Conservation (phyloP, 2,329 filamentous ascomycete genomes). For the Daldinia sp. region DNA sequence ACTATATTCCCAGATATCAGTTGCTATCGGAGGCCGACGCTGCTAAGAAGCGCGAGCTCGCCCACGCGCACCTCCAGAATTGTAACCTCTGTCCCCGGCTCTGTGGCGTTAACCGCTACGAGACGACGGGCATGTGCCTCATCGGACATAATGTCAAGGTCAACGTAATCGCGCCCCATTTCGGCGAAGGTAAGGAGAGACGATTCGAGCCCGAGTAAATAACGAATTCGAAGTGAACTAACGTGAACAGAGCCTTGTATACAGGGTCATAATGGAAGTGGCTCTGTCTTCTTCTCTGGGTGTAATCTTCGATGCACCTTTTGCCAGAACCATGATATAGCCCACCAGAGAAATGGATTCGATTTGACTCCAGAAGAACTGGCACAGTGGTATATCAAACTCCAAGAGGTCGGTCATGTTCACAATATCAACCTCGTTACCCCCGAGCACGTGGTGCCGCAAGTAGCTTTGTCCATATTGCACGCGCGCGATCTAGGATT, state of each 20-base stretch:
- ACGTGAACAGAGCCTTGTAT: conserved; percentile 75
- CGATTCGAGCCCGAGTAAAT: not conserved
- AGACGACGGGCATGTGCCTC: conserved; percentile 81
- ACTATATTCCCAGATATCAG: conserved; percentile 80
- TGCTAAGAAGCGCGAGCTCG: conserved; percentile 77
- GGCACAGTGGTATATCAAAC: conserved; percentile 84
- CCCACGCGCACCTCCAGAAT: conserved; percentile 79
- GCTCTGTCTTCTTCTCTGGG: conserved; percentile 84
- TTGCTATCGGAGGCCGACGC: conserved; percentile 75
- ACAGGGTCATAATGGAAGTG: conserved; percentile 83
- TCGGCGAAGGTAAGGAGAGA: conserved; percentile 73
- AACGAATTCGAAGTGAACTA: not conserved
- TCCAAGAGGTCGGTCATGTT: conserved; percentile 82
- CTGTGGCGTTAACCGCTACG: conserved; percentile 84
- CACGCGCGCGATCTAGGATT: conserved; percentile 78
- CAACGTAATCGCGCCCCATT: conserved; percentile 87
- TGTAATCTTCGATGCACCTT: conserved; percentile 80
- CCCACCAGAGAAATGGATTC: conserved; percentile 84
- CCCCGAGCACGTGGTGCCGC: conserved; percentile 87
- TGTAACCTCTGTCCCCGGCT: conserved; percentile 85
- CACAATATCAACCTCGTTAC: conserved; percentile 93
- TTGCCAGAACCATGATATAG: conserved; percentile 87
- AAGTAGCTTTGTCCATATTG: conserved; percentile 82
- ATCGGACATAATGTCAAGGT: conserved; percentile 80
- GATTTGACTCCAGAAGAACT: conserved; percentile 83